Evolutionary conservation across 345 rosid genomes (phyloP).

Genomic region (Eucalyptus polyanthemos): DNA sequence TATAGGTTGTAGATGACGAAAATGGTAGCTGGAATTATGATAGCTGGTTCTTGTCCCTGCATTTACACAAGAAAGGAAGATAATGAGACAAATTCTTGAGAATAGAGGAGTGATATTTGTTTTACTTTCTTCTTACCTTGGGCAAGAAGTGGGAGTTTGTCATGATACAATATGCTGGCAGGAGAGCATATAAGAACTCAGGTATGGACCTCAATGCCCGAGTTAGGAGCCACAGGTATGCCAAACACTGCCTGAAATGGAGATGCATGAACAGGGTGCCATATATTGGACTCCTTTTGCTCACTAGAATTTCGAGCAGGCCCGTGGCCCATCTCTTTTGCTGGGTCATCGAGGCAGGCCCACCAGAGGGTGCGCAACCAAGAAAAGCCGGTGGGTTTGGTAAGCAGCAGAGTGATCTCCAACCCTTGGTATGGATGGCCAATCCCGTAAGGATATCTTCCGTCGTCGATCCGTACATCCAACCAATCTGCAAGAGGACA

Average conservation of each 20-base stretch:
- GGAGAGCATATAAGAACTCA: slow-evolving; percentile 32
- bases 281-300: slow-evolving; percentile 17
- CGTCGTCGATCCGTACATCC: slow-evolving; percentile 45
- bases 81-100: background rate
- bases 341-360: slow-evolving; percentile 26
- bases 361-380: slow-evolving; percentile 33
- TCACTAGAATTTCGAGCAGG: slow-evolving; percentile 29
- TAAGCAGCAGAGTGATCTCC: background rate
- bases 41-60: slow-evolving; percentile 17
- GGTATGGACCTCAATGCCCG: slow-evolving; percentile 42
- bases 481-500: slow-evolving; percentile 24
- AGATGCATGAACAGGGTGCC: slow-evolving; percentile 5
- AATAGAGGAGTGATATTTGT: background rate
- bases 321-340: slow-evolving; percentile 61
- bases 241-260: slow-evolving; percentile 32
- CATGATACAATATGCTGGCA: slow-evolving; percentile 61
- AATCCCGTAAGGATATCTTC: slow-evolving; percentile 56
- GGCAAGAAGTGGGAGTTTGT: slow-evolving; percentile 45
- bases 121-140: slow-evolving; percentile 12
- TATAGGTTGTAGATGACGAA: slow-evolving; percentile 2
- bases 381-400: slow-evolving; percentile 42
- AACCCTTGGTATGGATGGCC: slow-evolving; percentile 17
- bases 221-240: background rate
- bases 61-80: background rate
- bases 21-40: background rate